Evolutionary conservation across 768 basidiomycete genomes (phyloP).

Genomic region (Boletus speciosus): DNA sequence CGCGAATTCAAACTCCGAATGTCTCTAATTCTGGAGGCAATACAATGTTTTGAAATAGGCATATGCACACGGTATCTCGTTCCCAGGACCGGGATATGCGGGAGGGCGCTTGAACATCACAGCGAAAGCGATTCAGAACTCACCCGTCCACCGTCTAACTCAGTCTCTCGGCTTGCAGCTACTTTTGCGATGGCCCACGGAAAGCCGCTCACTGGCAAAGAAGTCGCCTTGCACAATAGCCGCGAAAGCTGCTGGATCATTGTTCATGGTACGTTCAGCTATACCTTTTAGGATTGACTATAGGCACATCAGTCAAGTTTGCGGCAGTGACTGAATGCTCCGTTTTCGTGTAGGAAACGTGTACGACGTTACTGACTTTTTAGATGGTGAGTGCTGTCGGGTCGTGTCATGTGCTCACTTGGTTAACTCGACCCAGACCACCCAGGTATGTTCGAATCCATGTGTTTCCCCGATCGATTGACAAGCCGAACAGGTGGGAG

Average conservation of each 20-base stretch:
- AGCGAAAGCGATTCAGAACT: background rate
- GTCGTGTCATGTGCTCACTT: background rate
- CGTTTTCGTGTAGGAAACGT: constrained; percentile 49
- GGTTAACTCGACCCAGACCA: constrained; percentile 43
- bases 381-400: constrained; percentile 49
- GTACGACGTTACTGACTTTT: constrained; percentile 77
- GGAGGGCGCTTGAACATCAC: background rate
- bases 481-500: constrained; percentile 54
- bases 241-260: constrained; percentile 79
- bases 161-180: background rate
- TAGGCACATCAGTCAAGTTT: background rate
- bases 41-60: too few species aligned
- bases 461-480: background rate
- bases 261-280: constrained; percentile 57
- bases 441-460: constrained; percentile 45
- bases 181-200: constrained; percentile 10
- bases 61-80: background rate
- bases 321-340: background rate
- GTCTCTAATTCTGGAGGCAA: too few species aligned
- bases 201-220: constrained; percentile 40
- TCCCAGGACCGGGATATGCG: constrained; percentile 5
- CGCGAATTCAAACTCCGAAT: too few species aligned
- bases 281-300: background rate
- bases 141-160: background rate
- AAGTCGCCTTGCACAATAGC: constrained; percentile 53